These are phyloP conservation scores for Ceratobasidium sp. DNA, from an alignment of 1,284 basidiomycete genomes.

Conservation along the genomic window DNA sequence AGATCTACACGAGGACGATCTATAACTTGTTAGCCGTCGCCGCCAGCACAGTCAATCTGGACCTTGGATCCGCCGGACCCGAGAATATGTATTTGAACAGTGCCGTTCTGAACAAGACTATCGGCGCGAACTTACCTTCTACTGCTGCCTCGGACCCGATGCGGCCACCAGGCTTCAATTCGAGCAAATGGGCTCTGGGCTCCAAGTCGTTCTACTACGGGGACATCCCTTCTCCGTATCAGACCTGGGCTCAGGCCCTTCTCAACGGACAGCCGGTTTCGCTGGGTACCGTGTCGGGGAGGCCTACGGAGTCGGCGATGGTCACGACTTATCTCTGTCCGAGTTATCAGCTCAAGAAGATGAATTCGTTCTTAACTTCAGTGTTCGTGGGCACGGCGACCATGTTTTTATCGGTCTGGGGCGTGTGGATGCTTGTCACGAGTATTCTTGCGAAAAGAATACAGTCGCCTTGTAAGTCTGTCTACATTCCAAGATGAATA, in stretches of 20 bases:
- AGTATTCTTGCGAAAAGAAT: not conserved
- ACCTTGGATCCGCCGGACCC: not conserved
- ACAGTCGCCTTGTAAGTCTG: not conserved
- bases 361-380: not conserved
- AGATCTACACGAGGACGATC: not conserved
- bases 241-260: constrained; percentile 1
- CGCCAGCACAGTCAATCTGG: constrained; percentile 24
- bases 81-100: constrained; percentile 11
- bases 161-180: not conserved
- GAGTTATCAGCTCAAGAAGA: constrained; percentile 6
- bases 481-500: not conserved
- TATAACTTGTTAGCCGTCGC: not conserved
- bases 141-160: no score
- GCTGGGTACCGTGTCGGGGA: not conserved
- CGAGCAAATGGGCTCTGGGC: not conserved
- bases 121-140: not conserved
- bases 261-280: not conserved
- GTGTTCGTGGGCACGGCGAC: constrained; percentile 28
- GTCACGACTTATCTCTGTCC: constrained; percentile 23
- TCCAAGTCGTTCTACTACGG: constrained; percentile 8
- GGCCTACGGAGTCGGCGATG: not conserved
- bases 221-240: not conserved
- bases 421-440: constrained; percentile 1
- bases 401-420: constrained; percentile 25
- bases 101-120: not conserved